phyloP scores from a whole-genome alignment of 2,329 filamentous ascomycete species.

The Aspergillus flavus region DNA sequence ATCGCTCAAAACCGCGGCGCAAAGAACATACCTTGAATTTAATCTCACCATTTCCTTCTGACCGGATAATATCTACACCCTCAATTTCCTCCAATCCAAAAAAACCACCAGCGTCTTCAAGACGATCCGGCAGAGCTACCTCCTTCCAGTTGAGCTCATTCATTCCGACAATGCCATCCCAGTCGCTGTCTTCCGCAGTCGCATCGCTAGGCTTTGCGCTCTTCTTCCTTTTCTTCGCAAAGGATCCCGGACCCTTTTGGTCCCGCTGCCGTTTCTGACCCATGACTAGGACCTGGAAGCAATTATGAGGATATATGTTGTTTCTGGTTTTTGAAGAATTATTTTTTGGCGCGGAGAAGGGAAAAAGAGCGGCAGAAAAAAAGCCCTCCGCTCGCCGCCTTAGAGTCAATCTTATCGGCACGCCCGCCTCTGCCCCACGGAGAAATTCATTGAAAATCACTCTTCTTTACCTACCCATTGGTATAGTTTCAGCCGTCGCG shows the following conservation, averaged over 20 bases:
- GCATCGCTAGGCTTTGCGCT: slow-evolving; percentile 19
- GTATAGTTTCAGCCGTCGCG: not conserved
- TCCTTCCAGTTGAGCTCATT: slow-evolving; percentile 65
- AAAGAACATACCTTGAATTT: slow-evolving; percentile 43
- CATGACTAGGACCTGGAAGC: slow-evolving; percentile 24
- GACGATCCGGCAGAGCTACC: slow-evolving; percentile 70
- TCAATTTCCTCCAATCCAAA: slow-evolving; percentile 90
- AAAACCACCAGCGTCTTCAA: slow-evolving; percentile 91
- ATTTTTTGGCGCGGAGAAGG: slow-evolving; percentile 14
- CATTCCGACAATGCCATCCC: slow-evolving; percentile 38
- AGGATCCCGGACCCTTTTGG: slow-evolving; percentile 27
- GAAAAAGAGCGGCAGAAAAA: slow-evolving; percentile 43
- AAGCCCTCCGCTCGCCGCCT: slow-evolving; percentile 23
- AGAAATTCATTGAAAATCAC: slow-evolving; percentile 17
- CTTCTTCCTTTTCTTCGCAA: slow-evolving; percentile 42
- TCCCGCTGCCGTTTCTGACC: slow-evolving; percentile 41
- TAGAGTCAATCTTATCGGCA: slow-evolving; percentile 39
- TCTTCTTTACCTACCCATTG: slow-evolving; percentile 8
- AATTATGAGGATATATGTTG: not conserved
- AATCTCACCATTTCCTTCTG: slow-evolving; percentile 56
- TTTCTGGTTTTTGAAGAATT: slow-evolving; percentile 10
- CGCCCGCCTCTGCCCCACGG: slow-evolving; percentile 27
- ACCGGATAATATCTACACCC: slow-evolving; percentile 78
- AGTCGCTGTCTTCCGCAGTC: slow-evolving; percentile 21
- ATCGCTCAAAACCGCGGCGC: not conserved